Evolutionary conservation across 2,329 filamentous ascomycete species (phyloP), one percentile per base, ranked within the genome.

Genomic region (Magnaporthiopsis incrustans): DNA sequence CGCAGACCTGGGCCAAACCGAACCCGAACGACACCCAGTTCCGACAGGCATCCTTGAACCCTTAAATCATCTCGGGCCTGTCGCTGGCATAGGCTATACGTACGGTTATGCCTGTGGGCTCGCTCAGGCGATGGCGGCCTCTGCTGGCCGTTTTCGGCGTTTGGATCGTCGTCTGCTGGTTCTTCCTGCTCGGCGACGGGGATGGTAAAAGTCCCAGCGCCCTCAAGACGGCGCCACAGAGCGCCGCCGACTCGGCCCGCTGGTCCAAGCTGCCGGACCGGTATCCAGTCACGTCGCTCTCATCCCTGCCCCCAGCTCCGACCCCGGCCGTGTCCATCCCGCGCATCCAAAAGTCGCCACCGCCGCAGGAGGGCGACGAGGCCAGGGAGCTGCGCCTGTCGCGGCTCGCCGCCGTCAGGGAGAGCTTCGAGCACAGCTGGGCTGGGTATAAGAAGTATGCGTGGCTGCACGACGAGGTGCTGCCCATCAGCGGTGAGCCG

Each of bases 401-500:
- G 65, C 75, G 81, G 60, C 74, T 74, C 60, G 74, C 72, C 18
- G 79, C 79, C 27, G 79, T 86, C 62, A 79, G 77, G 68, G 76
- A 77, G 61, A 80, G 77, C 67, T 86, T 86, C 67, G 66, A 76
- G 59, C 82, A 82, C 69, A 81, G 81, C 66, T 89, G 85, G 84
- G 70, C 73, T 11, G 83, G 82, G 18, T 90, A 90, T 74, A 86
- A 81, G 70, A 78, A 79, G 63, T 73, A 83, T 68, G 88, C 87
- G 0, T 90, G 87, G 86, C 79, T 82, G 69, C 79, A 82, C 60
- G 87, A 90, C 71, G 87, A 88, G 68, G 76, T 89, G 63, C 77
- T 78, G 35, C 87, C 87, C 4, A 69, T 89, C 12, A 79, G 79
- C 22, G 85, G 80, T 14, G 69, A 72, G 2, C 76, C 73, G 61